A percentile compares a stretch with the other conserved stretches of the same genome.
Conservation (phyloP, 2,329 filamentous ascomycete species). For the Microdochium bolleyi region DNA sequence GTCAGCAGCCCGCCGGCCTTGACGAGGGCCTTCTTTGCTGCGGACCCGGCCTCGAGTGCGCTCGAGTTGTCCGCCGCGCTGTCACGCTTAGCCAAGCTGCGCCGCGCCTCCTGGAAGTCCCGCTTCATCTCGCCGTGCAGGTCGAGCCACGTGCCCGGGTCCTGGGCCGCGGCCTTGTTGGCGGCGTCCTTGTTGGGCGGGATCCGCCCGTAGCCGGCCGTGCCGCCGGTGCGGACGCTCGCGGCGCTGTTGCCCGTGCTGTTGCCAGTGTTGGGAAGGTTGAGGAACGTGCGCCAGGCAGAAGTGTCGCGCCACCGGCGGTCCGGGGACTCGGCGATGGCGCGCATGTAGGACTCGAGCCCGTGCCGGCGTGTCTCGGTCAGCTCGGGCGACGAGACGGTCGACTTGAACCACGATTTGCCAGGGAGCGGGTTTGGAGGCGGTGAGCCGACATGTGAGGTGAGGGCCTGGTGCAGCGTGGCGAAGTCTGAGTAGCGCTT, state of each 20-base stretch:
- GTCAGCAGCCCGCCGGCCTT: conserved; percentile 57
- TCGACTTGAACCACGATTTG: conserved; percentile 73
- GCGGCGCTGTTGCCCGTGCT: conserved; percentile 40
- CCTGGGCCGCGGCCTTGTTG: conserved; percentile 36
- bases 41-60: conserved; percentile 56
- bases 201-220: conserved; percentile 19
- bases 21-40: conserved; percentile 68
- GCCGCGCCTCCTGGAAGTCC: conserved; percentile 58
- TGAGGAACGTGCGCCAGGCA: conserved; percentile 67
- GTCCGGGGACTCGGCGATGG: conserved; percentile 67
- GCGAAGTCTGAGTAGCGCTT: conserved; percentile 81
- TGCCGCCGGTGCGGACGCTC: conserved; percentile 32
- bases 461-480: conserved; percentile 55
- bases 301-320: conserved; percentile 66
- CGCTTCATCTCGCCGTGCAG: conserved; percentile 66
- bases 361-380: conserved; percentile 62
- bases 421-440: conserved; percentile 61
- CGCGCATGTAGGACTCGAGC: conserved; percentile 64
- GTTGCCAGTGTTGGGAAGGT: conserved; percentile 45
- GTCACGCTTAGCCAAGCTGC: conserved; percentile 61
- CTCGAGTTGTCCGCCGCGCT: conserved; percentile 39
- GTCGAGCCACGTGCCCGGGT: conserved; percentile 69
- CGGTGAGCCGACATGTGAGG: conserved; percentile 48
- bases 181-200: conserved; percentile 21
- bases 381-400: conserved; percentile 59